Base-by-base conservation (phyloP, 1,284 basidiomycete species). In the Rhodofomes roseus region DNA sequence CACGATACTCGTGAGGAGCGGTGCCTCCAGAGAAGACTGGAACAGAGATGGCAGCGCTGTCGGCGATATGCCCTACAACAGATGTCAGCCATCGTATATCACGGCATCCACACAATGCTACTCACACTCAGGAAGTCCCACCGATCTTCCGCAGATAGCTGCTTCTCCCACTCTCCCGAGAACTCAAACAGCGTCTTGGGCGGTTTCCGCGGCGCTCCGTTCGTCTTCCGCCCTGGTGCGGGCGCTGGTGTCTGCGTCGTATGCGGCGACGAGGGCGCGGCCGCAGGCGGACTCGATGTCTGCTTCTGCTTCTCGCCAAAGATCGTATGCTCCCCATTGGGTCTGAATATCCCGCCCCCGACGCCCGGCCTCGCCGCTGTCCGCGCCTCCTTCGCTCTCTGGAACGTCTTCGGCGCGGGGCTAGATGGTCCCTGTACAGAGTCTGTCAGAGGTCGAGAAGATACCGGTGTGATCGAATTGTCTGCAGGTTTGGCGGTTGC, bases 1-100 rank as follows among this genome's bases (percentile, higher is more conserved):
- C 14, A 90, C 71, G 23, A 91, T 77, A 1, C 82, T 80, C 2
- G 76, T 76, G 8, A 92, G 78, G 18, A 87, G 66, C 1, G 77
- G 68, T 0, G 90, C 81, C 51, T 90, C 89, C 29, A 92, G 76
- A 0, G 87, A 87, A 0, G 76, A 82, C 65, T 87, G 80, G 71
- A 87, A 89, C 46, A 91, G 71, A 0, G 75, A 62, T 0, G 86
- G 85, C 12, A 90, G 70, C n/a, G 75, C 72, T 7, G 73, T 48
- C 0, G 87, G 82, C 0, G 81, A 72, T 51, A 90, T 77, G 41
- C 76, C 77, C 83, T 89, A 64, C 5, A 25, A 48, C 31, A 48
- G 11, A 5, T 25, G 25, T 39, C n/a, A n/a, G 27, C 31, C 27
- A 53, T n/a, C 27, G 23, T 20, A 20, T 22, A 44, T 22, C 9